Base-by-base conservation (phyloP, 345 rosid genomes). In the Citrus unshiu region DNA sequence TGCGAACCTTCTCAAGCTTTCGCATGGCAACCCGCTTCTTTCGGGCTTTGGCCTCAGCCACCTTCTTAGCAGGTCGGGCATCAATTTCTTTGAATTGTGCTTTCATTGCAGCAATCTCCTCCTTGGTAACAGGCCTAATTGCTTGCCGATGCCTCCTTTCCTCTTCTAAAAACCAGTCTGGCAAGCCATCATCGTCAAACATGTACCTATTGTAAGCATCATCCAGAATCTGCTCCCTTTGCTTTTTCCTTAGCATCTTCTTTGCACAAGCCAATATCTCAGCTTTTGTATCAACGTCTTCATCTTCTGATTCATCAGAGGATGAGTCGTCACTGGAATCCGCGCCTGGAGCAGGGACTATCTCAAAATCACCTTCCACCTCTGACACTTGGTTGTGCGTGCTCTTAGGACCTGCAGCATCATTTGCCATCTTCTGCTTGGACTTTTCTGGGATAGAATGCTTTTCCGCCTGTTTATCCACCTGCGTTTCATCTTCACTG, bases 61-160 rank as follows among this genome's bases (percentile, higher is more conserved):
- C 98, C 77, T 96, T 96, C 94, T 96, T 96, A 16, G 98, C 97
- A 29, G 98, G 95, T 32, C 98, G 91, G 37, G 97, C 95, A 74
- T 96, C 84, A 37, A 96, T 94, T 82, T 93, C 99, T 83, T 82
- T 96, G 87, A 94, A 93, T 77, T 90, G 97, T 43, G 98, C 98
- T 81, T 77, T 86, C 94, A 94, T 91, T 34, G 98, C 99, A 60
- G 82, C 86, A 25, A 96, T 83, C 85, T 96, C 97, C 77, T 93
- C 98, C 79, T 91, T 94, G 2, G 98, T 96, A 29, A 96, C 64
- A 1, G 97, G 99, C 73, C 91, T 93, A 43, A 90, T 82, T n/a
- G 89, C 86, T 72, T 88, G 92, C 39, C 92, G 84, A 83, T 94
- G 99, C 84, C 87, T 90, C 85, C 51, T 86, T 83, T 96, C 98